Base-by-base conservation (phyloP, 1,139 yeast genomes). In the Debaryomyces robertsiae region DNA sequence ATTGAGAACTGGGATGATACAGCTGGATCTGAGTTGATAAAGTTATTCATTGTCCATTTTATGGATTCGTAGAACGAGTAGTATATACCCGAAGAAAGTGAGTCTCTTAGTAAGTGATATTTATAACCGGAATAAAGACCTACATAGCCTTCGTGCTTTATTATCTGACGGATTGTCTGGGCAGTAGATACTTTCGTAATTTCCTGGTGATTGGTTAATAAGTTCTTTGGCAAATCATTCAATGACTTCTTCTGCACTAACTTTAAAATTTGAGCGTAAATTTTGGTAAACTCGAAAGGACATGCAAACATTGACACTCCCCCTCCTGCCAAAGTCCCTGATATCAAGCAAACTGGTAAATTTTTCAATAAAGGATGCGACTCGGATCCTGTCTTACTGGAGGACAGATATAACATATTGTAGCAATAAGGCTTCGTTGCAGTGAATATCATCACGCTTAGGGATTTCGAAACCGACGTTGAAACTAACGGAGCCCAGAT, bases 221-320 rank as follows among this genome's bases (percentile, higher is more conserved):
- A 41, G 28, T 32, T 42, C 22, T 48, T 46, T 6, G 59, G 54
- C 15, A 47, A 27, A 17, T 50, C 54, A 27, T 38, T 42, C 32
- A 42, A 33, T 31, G 54, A 57, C 38, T 47, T 60, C 41, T 40
- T 47, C 46, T 71, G 70, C 34, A 77, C 73, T 53, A 80, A 57
- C 45, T 75, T 56, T 51, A 80, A 69, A 52, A 88, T 77, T 58
- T 89, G 96, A 30, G 93, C 84, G 46, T 84, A 87, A 6, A 88
- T 73, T 57, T 89, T 89, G 37, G 93, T 82, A 59, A 86, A 80
- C 58, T 88, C 96, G 58, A 88, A 88, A 0, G 96, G 96, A 52
- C 93, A 84, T 2, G 94, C 87, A 57, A 85, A 77, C 4, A 79
- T 39, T 2, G 90, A 75, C 10, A 84, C 82, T 1, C 75, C 67